A percentile compares a stretch with the other conserved stretches of the same genome.
These are phyloP conservation scores for Cryptococcus sp. DNA, from an alignment of 1,284 basidiomycete genomes.

Conservation along the genomic window DNA sequence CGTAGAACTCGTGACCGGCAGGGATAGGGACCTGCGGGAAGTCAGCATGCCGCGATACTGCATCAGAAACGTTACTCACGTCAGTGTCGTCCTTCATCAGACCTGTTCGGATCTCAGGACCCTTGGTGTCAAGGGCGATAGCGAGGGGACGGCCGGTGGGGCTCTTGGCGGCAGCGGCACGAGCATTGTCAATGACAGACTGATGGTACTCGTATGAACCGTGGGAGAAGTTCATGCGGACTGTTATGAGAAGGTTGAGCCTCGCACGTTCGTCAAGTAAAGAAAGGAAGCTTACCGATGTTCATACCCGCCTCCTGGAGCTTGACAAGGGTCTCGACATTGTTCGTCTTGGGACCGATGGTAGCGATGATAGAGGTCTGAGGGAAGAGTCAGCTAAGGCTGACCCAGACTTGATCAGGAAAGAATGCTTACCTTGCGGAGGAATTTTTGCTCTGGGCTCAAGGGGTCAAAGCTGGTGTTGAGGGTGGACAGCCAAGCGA, in stretches of 20 bases:
- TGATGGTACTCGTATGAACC: conserved; percentile 96
- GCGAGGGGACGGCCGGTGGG: conserved; percentile 84
- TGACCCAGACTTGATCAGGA: conserved; percentile 8
- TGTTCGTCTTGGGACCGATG: conserved; percentile 93
- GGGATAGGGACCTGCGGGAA: conserved; percentile 67
- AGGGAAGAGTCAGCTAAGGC: not conserved
- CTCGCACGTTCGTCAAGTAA: not conserved
- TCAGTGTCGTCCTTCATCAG: conserved; percentile 84
- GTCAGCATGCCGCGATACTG: conserved; percentile 7
- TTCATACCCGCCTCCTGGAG: conserved; percentile 89
- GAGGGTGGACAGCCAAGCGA: conserved; percentile 86
- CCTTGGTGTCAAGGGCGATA: conserved; percentile 99
- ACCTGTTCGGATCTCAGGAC: conserved; percentile 98
- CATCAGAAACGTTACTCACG: conserved; percentile 58
- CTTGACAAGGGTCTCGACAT: conserved; percentile 76
- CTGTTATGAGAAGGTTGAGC: conserved; percentile 54
- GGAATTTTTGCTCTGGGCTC: conserved; percentile 72
- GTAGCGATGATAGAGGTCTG: conserved; percentile 96
- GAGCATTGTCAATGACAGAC: conserved; percentile 94
- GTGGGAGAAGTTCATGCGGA: conserved; percentile 99
- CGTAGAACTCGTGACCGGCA: conserved; percentile 91
- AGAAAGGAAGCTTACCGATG: conserved; percentile 66
- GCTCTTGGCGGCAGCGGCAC: conserved; percentile 72
- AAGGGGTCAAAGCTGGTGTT: conserved; percentile 67
- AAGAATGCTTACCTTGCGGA: conserved; percentile 72